A percentile compares a stretch with the other conserved stretches of the same genome.
Conservation (phyloP, 2,329 filamentous ascomycete species). For the Penicillium paneum region DNA sequence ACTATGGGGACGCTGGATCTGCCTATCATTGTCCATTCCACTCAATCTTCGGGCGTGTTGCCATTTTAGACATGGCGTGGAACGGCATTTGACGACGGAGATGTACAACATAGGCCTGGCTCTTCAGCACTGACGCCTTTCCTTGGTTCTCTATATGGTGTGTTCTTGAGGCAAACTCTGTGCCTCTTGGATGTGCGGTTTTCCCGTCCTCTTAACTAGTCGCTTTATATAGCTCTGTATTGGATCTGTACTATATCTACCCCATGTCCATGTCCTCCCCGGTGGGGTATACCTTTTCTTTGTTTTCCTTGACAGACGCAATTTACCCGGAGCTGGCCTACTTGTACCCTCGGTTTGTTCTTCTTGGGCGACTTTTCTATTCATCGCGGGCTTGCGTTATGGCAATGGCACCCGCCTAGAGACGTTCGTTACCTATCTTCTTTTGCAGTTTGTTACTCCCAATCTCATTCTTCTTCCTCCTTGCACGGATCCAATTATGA, state of each 20-base stretch:
- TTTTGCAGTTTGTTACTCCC: not conserved
- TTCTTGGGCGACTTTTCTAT: not conserved
- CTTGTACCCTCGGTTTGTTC: not conserved
- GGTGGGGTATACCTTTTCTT: not conserved
- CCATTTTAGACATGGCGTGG: constrained; percentile 19
- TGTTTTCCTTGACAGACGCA: not conserved
- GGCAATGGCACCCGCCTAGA: not conserved
- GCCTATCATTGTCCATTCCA: constrained; percentile 17
- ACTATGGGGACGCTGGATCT: constrained; percentile 21
- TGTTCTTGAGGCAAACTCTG: not conserved
- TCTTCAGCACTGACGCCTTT: too few species aligned
- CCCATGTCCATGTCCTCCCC: not conserved
- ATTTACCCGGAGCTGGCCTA: not conserved
- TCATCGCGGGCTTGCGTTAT: not conserved
- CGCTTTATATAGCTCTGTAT: not conserved
- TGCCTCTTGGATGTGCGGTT: too few species aligned
- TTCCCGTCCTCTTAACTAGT: too few species aligned
- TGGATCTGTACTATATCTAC: constrained; percentile 4
- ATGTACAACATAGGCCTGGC: too few species aligned
- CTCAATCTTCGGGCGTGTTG: constrained; percentile 19
- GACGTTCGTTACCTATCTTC: not conserved
- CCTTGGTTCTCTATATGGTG: too few species aligned
- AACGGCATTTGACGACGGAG: too few species aligned
- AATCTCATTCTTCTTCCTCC: not conserved
- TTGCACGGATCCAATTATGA: constrained; percentile 27